Conservation (phyloP, 768 basidiomycete genomes). For the Trametes punicea region DNA sequence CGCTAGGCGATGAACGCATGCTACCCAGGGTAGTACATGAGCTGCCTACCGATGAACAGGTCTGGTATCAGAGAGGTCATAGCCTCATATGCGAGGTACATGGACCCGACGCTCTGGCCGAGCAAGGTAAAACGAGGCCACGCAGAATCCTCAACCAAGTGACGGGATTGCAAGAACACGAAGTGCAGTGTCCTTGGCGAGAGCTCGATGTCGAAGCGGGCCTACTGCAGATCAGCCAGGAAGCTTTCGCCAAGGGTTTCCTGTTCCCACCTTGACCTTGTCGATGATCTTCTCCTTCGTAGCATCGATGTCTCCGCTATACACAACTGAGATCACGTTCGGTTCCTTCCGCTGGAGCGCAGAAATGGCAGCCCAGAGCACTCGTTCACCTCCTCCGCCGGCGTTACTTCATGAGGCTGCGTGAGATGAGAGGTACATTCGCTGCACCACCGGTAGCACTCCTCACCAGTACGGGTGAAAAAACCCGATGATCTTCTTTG, state of each 20-base stretch:
- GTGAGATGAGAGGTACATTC: slow-evolving; percentile 25
- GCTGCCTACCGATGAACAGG: slow-evolving; percentile 85
- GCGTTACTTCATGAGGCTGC: slow-evolving; percentile 64
- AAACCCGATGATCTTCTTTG: slow-evolving; percentile 62
- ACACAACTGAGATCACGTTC: slow-evolving; percentile 72
- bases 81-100: slow-evolving; percentile 81
- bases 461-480: slow-evolving; percentile 96
- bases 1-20: neutral
- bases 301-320: slow-evolving; percentile 82
- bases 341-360: slow-evolving; percentile 67
- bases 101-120: slow-evolving; percentile 87
- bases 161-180: slow-evolving; percentile 69
- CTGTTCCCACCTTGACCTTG: slow-evolving; percentile 81
- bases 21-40: no score
- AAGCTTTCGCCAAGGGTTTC: neutral
- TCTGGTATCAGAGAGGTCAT: slow-evolving; percentile 79
- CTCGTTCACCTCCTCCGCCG: slow-evolving; percentile 94
- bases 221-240: slow-evolving; percentile 36
- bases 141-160: slow-evolving; percentile 71
- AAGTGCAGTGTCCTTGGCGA: slow-evolving; percentile 68
- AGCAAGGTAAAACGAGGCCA: slow-evolving; percentile 93
- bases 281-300: slow-evolving; percentile 76
- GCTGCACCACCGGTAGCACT: neutral
- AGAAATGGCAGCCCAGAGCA: slow-evolving; percentile 88
- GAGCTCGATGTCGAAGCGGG: slow-evolving; percentile 77